Conservation (phyloP, 768 basidiomycete species). For the Serendipita sp. region DNA sequence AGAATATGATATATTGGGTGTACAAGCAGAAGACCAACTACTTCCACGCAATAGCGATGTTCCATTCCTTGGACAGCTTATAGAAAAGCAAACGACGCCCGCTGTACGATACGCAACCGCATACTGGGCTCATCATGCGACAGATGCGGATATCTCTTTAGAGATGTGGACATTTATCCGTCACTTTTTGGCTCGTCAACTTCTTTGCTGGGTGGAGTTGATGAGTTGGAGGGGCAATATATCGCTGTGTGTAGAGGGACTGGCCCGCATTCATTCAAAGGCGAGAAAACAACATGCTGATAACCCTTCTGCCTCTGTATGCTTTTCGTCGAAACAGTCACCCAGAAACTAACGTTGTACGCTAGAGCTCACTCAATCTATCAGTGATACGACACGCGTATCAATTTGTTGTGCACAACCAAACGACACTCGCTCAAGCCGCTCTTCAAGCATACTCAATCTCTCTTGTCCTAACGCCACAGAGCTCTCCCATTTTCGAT, state of each 20-base stretch:
- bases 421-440: neutral
- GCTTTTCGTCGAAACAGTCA: no score
- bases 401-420: neutral
- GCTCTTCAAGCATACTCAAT: neutral
- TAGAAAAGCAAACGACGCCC: neutral
- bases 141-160: neutral
- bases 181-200: neutral
- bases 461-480: neutral
- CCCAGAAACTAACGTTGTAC: neutral
- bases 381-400: neutral
- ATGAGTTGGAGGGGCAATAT: conserved; percentile 1
- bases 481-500: neutral
- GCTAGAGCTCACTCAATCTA: neutral
- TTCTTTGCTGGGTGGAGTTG: neutral
- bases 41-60: neutral
- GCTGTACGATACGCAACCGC: neutral
- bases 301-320: neutral
- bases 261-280: neutral
- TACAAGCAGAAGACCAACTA: neutral
- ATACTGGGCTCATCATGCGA: neutral
- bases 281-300: neutral
- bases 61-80: neutral
- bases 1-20: neutral
- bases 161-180: neutral
- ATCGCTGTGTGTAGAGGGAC: neutral